These are phyloP conservation scores for Lecanicillium sp. DNA, from an alignment of 2,329 filamentous ascomycete species.

Conservation along the genomic window DNA sequence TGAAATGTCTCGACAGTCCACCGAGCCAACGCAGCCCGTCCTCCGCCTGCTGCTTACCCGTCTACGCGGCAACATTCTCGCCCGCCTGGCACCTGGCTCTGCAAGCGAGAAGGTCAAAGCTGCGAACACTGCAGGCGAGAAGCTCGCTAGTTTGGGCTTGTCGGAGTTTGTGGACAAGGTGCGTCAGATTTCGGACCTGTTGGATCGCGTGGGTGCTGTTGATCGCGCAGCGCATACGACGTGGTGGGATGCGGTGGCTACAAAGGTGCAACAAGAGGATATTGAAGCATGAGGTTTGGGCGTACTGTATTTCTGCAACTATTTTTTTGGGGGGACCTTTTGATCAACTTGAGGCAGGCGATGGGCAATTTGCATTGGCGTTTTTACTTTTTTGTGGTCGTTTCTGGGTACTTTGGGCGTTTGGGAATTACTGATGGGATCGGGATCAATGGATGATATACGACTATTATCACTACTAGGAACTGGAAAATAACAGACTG, in stretches of 20 bases:
- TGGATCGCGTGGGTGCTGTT: slow-evolving; percentile 56
- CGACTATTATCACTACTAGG: no score
- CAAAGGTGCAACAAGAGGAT: slow-evolving; percentile 40
- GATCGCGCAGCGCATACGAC: slow-evolving; percentile 59
- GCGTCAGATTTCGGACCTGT: slow-evolving; percentile 58
- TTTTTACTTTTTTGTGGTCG: no score
- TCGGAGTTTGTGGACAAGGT: slow-evolving; percentile 66
- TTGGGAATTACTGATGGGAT: no score
- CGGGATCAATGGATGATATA: no score
- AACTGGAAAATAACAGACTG: no score
- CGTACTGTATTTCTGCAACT: neutral
- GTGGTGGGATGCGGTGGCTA: slow-evolving; percentile 63
- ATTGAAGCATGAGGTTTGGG: slow-evolving; percentile 8
- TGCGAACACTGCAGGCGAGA: slow-evolving; percentile 60
- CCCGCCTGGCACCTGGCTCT: slow-evolving; percentile 55
- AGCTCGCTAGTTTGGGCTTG: slow-evolving; percentile 59
- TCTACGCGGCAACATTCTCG: slow-evolving; percentile 57
- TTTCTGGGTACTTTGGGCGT: no score
- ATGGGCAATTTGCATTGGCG: no score
- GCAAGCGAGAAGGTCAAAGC: slow-evolving; percentile 63
- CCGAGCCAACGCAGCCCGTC: slow-evolving; percentile 45
- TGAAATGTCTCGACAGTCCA: slow-evolving; percentile 32
- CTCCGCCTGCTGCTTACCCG: slow-evolving; percentile 61
- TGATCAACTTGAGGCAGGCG: no score
- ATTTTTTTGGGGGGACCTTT: no score